Percentiles rank a stretch among this genome's conserved stretches.
These are phyloP conservation scores for Arachis monticola DNA, from an alignment of 331 rosid genomes.

Conservation along the genomic window DNA sequence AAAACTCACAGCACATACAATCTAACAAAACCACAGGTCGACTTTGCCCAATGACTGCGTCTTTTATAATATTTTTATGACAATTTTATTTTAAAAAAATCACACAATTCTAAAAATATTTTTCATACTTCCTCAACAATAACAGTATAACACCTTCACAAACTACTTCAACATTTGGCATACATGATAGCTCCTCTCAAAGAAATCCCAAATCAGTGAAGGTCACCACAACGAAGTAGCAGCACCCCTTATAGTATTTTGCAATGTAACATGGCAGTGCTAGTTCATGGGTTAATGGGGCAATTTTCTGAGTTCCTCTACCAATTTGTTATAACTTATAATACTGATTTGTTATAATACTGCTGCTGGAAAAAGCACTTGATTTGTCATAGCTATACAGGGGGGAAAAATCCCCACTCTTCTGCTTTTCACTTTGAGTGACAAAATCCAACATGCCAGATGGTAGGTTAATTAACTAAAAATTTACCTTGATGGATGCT, in stretches of 20 bases:
- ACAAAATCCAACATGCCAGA: constrained; percentile 15
- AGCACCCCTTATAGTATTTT: not conserved
- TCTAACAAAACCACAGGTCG: not conserved
- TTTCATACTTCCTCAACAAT: constrained; percentile 3
- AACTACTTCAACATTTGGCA: not conserved
- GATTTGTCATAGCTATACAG: constrained; percentile 18
- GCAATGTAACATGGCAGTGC: constrained; percentile 5
- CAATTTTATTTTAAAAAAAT: not conserved
- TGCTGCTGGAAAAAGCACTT: constrained; percentile 1
- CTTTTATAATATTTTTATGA: no score
- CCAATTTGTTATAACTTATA: constrained; percentile 1
- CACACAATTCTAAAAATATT: not conserved
- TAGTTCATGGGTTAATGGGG: not conserved
- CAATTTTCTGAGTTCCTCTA: constrained; percentile 23
- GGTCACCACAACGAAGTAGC: not conserved
- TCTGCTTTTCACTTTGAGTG: not conserved
- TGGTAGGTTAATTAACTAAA: constrained; percentile 26
- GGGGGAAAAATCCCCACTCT: not conserved
- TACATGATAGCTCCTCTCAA: constrained; percentile 3
- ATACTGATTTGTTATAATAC: constrained; percentile 12
- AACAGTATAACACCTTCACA: not conserved
- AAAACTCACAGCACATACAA: constrained; percentile 9
- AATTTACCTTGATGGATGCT: constrained; percentile 76
- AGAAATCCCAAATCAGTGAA: constrained; percentile 2
- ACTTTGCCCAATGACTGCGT: not conserved